These are phyloP conservation scores for Microascus cirrosus DNA, from an alignment of 2,329 filamentous ascomycete species.

Conservation along the genomic window DNA sequence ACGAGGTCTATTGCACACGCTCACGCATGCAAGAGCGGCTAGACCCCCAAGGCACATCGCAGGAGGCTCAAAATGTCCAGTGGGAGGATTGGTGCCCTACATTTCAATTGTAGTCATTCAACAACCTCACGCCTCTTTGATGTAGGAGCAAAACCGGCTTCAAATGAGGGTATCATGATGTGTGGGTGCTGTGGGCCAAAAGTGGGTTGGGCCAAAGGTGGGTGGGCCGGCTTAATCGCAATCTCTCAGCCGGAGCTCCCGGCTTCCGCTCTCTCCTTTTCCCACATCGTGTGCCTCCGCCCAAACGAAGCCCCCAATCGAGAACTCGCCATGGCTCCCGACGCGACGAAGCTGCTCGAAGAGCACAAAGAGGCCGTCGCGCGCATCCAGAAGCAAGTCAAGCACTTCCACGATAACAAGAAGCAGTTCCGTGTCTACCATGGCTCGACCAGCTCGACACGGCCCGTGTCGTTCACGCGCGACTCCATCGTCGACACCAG, in stretches of 20 bases:
- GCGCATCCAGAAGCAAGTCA: constrained; percentile 28
- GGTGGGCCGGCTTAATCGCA: too few species aligned
- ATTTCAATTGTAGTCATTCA: too few species aligned
- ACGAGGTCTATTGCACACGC: too few species aligned
- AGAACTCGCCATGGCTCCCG: not conserved
- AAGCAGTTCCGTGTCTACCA: constrained; percentile 64
- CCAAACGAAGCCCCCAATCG: not conserved
- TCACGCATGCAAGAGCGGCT: too few species aligned
- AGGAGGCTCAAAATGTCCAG: too few species aligned
- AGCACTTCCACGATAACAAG: constrained; percentile 27
- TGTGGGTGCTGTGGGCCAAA: too few species aligned
- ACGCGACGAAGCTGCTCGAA: not conserved
- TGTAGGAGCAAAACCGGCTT: too few species aligned
- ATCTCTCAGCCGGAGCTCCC: not conserved
- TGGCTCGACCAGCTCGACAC: constrained; percentile 67
- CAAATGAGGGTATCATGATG: too few species aligned
- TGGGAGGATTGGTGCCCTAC: too few species aligned
- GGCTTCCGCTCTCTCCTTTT: not conserved
- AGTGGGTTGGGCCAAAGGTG: too few species aligned
- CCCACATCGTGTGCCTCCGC: not conserved
- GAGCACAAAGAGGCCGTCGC: constrained; percentile 29
- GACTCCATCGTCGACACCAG: constrained; percentile 58
- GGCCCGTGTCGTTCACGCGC: constrained; percentile 36
- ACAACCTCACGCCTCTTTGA: too few species aligned
- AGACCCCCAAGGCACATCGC: too few species aligned